These are phyloP conservation scores for Macrotyloma uniflorum DNA, from an alignment of 306 rosid genomes.

Conservation along the genomic window DNA sequence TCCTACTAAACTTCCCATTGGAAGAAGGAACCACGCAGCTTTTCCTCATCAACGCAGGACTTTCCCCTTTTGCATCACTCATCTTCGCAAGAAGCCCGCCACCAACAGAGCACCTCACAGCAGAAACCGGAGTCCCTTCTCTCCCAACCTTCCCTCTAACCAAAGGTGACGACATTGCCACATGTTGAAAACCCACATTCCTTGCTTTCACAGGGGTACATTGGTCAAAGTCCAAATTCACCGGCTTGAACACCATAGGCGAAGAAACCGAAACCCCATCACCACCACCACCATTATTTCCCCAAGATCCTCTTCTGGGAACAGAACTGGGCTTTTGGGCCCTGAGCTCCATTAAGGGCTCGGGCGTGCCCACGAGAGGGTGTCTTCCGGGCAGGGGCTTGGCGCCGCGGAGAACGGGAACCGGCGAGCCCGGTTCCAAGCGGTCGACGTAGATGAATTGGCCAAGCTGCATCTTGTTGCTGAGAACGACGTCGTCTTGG, in stretches of 20 bases:
- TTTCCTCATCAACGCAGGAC: constrained; percentile 73
- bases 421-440: constrained; percentile 86
- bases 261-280: constrained; percentile 48
- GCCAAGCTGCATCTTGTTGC: constrained; percentile 89
- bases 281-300: constrained; percentile 38
- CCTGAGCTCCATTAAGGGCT: constrained; percentile 77
- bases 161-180: constrained; percentile 56
- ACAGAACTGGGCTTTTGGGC: constrained; percentile 45
- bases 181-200: neutral
- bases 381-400: constrained; percentile 90
- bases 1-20: constrained; percentile 57
- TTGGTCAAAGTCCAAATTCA: constrained; percentile 79
- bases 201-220: constrained; percentile 69
- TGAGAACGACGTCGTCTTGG: constrained; percentile 78
- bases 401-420: constrained; percentile 71
- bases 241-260: constrained; percentile 65
- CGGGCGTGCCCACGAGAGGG: constrained; percentile 85
- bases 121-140: constrained; percentile 45
- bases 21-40: constrained; percentile 66
- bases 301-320: constrained; percentile 92
- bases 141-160: constrained; percentile 55
- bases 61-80: constrained; percentile 60
- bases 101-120: constrained; percentile 66
- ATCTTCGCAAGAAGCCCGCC: constrained; percentile 71
- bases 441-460: constrained; percentile 84